Conservation (phyloP, 306 rosid genomes). For the Castanospermum australe region DNA sequence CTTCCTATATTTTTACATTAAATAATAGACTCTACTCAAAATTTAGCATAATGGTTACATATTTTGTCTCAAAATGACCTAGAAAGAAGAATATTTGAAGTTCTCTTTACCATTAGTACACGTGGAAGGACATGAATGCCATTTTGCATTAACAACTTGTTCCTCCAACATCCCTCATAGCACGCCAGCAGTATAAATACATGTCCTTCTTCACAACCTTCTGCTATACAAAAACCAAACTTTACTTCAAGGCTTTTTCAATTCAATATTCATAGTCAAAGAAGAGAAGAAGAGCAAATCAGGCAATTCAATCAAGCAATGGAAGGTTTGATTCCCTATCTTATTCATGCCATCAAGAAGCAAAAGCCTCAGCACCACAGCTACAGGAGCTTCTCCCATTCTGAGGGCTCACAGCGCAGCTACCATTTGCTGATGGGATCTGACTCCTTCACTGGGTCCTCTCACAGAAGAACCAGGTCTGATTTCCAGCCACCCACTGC, state of each 20-base stretch:
- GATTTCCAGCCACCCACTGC: conserved; percentile 51
- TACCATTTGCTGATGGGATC: conserved; percentile 57
- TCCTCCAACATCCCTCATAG: not conserved
- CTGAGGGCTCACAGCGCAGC: conserved; percentile 59
- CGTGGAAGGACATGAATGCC: conserved; percentile 17
- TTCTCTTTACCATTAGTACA: not conserved
- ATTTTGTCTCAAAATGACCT: not conserved
- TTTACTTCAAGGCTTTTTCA: conserved; percentile 15
- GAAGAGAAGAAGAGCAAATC: not conserved
- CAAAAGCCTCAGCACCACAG: conserved; percentile 40
- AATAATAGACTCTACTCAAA: not conserved
- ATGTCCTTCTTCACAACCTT: not conserved
- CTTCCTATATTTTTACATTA: not conserved
- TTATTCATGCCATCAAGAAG: conserved; percentile 68
- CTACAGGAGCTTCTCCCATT: conserved; percentile 50
- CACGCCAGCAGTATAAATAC: conserved; percentile 26
- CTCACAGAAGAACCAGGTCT: conserved; percentile 70
- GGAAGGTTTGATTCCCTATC: conserved; percentile 90
- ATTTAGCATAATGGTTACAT: not conserved
- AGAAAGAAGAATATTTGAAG: not conserved
- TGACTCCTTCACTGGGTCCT: conserved; percentile 52
- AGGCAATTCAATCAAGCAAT: conserved; percentile 22
- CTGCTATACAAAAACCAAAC: not conserved
- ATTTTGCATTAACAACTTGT: not conserved
- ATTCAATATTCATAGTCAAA: not conserved